Base-by-base conservation (phyloP, 345 rosid species). In the Nasturtium officinale region DNA sequence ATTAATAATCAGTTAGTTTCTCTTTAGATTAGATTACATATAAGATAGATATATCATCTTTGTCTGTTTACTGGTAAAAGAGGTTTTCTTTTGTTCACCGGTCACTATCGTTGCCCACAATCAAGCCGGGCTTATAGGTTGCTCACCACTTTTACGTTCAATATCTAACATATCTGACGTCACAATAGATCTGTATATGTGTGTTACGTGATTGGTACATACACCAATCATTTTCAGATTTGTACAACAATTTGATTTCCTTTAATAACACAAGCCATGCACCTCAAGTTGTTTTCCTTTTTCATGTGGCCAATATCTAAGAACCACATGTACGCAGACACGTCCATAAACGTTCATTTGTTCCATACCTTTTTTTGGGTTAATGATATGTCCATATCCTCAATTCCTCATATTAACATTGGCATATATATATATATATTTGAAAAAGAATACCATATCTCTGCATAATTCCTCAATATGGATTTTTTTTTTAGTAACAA, bases 191-290 rank as follows among this genome's bases (percentile, higher is more conserved):
- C 21, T 63, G 35, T 42, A 38, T 54, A 20, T 21, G 35, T 62
- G 29, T 45, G 52, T 48, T 30, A 65, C 51, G 47, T 58, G 68
- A 72, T 65, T 51, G 72, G 46, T 77, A 59, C 73, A 71, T 59
- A 72, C 72, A 77, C 80, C 77, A 77, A 72, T 77, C 73, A 59
- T 71, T 72, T 71, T 77, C 77, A 48, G 52, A 71, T 6, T 71
- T 51, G 54, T 59, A 65, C 47, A 58, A 15, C 72, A 70, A 37
- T 77, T 57, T 58, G 50, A 51, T 64, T 69, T 70, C 61, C 76
- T 77, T 69, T 69, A 62, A 38, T 56, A 52, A 70, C 80, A 64
- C 68, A 71, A 77, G 45, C 74, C 76, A 77, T 57, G 72, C 80
- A 77, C 71, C 62, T 65, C 80, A 77, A 77, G 61, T 65, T 71